Evolutionary conservation across 2,329 filamentous ascomycete genomes (phyloP).

Genomic region (Cordyceps sp.): DNA sequence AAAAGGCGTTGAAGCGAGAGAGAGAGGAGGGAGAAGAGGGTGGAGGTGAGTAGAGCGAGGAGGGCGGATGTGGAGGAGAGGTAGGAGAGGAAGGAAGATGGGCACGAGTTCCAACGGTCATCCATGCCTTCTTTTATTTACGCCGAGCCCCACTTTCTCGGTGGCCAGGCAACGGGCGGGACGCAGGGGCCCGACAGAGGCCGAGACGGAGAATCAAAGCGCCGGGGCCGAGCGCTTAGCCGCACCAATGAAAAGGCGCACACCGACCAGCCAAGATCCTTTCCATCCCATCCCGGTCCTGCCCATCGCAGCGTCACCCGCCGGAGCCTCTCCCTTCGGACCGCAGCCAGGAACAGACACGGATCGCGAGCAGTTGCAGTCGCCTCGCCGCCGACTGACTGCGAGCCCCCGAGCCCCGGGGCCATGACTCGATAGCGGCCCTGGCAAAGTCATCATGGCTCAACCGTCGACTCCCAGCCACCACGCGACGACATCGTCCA

Average conservation of each 20-base stretch:
- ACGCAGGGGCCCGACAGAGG: neutral
- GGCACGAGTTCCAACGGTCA: slow-evolving; percentile 4
- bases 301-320: too few relatives aligned
- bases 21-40: slow-evolving; percentile 1
- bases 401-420: neutral
- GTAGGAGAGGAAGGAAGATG: slow-evolving; percentile 3
- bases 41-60: slow-evolving; percentile 5
- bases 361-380: neutral
- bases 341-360: too few relatives aligned
- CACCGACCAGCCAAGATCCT: too few relatives aligned
- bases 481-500: slow-evolving; percentile 19
- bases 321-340: too few relatives aligned
- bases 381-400: neutral
- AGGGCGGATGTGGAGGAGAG: too few relatives aligned
- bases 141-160: slow-evolving; percentile 17
- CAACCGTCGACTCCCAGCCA: slow-evolving; percentile 28
- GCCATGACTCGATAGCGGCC: slow-evolving; percentile 1
- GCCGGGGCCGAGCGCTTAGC: neutral
- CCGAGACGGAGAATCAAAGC: slow-evolving; percentile 5
- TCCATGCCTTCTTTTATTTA: slow-evolving; percentile 27
- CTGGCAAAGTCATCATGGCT: slow-evolving; percentile 21
- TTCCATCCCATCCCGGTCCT: too few relatives aligned
- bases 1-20: slow-evolving; percentile 7
- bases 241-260: neutral
- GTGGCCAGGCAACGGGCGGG: slow-evolving; percentile 19